Evolutionary conservation across 805 yeast species (phyloP).

Genomic region (Spathaspora arborariae): DNA sequence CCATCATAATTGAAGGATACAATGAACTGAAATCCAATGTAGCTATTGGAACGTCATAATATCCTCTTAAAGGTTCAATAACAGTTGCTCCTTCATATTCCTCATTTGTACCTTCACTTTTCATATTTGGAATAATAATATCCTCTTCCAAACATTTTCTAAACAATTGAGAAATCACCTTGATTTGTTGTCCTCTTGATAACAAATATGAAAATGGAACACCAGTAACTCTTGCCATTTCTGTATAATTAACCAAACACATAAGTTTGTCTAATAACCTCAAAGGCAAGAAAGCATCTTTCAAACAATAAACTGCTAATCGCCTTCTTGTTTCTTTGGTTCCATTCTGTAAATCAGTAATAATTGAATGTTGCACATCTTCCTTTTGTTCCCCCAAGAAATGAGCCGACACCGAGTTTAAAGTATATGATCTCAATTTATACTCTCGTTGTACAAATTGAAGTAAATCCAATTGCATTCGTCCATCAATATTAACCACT

Average conservation of each 20-base stretch:
- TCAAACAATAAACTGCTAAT: slow-evolving; percentile 93
- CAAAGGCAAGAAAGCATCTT: slow-evolving; percentile 91
- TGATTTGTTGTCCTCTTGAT: slow-evolving; percentile 95
- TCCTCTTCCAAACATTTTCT: slow-evolving; percentile 86
- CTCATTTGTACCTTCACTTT: slow-evolving; percentile 74
- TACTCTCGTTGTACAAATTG: slow-evolving; percentile 94
- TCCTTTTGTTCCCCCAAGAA: slow-evolving; percentile 95
- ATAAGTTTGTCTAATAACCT: slow-evolving; percentile 86
- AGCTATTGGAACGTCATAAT: slow-evolving; percentile 95
- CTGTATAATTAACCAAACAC: slow-evolving; percentile 96
- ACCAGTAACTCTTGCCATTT: slow-evolving; percentile 99
- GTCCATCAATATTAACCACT: slow-evolving; percentile 88
- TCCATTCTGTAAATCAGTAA: slow-evolving; percentile 92
- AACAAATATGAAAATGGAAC: slow-evolving; percentile 90
- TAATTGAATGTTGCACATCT: slow-evolving; percentile 96
- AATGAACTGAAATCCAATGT: slow-evolving; percentile 95
- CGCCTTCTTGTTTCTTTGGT: slow-evolving; percentile 89
- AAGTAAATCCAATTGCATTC: slow-evolving; percentile 89
- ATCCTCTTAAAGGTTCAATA: slow-evolving; percentile 93
- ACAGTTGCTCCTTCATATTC: slow-evolving; percentile 99
- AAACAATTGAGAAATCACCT: slow-evolving; percentile 91
- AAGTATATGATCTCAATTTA: slow-evolving; percentile 88
- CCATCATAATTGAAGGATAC: slow-evolving; percentile 99
- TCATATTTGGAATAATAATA: slow-evolving; percentile 87
- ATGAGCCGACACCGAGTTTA: slow-evolving; percentile 92